These are phyloP conservation scores for Colletotrichum sp. DNA, from an alignment of 2,329 filamentous ascomycete genomes.

Conservation along the genomic window DNA sequence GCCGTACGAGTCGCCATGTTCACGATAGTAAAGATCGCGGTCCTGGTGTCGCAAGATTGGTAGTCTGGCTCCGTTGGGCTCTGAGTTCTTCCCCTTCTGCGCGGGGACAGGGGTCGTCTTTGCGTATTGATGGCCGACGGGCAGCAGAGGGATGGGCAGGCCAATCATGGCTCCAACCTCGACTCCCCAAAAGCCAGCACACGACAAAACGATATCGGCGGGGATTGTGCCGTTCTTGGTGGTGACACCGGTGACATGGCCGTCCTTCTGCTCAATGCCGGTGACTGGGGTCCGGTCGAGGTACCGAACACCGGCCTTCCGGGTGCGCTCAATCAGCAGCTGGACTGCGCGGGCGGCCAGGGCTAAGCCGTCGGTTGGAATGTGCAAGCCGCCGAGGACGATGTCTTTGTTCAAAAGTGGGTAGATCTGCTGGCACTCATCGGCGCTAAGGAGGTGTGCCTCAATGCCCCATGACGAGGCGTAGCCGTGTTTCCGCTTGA, in stretches of 20 bases:
- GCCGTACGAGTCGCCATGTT: slow-evolving; percentile 66
- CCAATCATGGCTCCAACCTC: slow-evolving; percentile 68
- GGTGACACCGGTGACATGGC: slow-evolving; percentile 60
- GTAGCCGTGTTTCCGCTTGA: slow-evolving; percentile 67
- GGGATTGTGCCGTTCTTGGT: slow-evolving; percentile 53
- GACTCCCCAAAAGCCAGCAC: slow-evolving; percentile 70
- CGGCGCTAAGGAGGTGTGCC: slow-evolving; percentile 52
- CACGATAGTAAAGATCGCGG: slow-evolving; percentile 67
- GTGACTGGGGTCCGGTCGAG: slow-evolving; percentile 61
- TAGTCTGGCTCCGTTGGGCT: slow-evolving; percentile 53
- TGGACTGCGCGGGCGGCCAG: slow-evolving; percentile 66
- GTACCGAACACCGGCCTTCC: slow-evolving; percentile 62
- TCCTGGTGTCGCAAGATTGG: slow-evolving; percentile 69
- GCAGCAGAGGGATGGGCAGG: slow-evolving; percentile 61
- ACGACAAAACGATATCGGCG: slow-evolving; percentile 67
- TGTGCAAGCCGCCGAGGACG: slow-evolving; percentile 63
- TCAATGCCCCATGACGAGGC: slow-evolving; percentile 67
- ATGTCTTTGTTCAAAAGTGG: slow-evolving; percentile 57
- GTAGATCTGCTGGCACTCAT: slow-evolving; percentile 59
- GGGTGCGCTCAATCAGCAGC: slow-evolving; percentile 62
- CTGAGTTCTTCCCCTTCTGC: slow-evolving; percentile 37
- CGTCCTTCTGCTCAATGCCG: slow-evolving; percentile 54
- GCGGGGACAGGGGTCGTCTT: slow-evolving; percentile 61
- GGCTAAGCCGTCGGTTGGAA: slow-evolving; percentile 66
- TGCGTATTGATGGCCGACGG: slow-evolving; percentile 67